phyloP scores from a whole-genome alignment of 345 rosid species.

The Populus pruinosa region DNA sequence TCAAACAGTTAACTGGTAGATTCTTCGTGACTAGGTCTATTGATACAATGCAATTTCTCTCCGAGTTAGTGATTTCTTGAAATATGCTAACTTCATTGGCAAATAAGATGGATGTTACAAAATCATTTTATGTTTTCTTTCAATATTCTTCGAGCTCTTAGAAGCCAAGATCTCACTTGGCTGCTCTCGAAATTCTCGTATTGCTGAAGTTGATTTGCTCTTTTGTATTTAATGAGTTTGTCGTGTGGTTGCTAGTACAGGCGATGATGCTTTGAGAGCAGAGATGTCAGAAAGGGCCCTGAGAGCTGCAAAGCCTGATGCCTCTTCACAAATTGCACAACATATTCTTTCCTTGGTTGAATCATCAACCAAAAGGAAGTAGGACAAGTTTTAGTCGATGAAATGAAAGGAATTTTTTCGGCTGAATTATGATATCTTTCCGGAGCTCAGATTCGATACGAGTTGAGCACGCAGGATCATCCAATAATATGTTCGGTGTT shows the following conservation, averaged over 20 bases:
- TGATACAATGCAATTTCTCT: no score
- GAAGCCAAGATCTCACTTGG: background rate
- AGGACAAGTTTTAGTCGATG: background rate
- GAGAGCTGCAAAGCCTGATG: conserved; percentile 66
- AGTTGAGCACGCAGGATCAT: background rate
- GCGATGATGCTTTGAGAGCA: conserved; percentile 47
- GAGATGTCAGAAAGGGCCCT: conserved; percentile 73
- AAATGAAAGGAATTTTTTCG: background rate
- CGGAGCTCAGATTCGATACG: background rate
- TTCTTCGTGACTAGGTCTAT: no score
- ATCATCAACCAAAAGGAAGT: conserved; percentile 15
- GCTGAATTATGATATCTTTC: background rate
- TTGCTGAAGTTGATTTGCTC: background rate
- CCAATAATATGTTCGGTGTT: no score
- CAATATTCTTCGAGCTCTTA: no score
- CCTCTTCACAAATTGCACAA: conserved; percentile 53
- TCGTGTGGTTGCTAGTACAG: conserved; percentile 30
- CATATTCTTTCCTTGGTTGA: conserved; percentile 51
- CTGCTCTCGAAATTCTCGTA: background rate
- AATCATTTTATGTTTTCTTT: no score
- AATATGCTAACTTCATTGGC: no score
- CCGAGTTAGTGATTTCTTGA: no score
- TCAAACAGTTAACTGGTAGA: no score
- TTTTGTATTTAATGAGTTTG: background rate
- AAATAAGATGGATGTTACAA: no score